Percentiles rank a stretch among this genome's conserved stretches.
Conservation (phyloP, 2,329 filamentous ascomycete species). For the Penicillium sp. region DNA sequence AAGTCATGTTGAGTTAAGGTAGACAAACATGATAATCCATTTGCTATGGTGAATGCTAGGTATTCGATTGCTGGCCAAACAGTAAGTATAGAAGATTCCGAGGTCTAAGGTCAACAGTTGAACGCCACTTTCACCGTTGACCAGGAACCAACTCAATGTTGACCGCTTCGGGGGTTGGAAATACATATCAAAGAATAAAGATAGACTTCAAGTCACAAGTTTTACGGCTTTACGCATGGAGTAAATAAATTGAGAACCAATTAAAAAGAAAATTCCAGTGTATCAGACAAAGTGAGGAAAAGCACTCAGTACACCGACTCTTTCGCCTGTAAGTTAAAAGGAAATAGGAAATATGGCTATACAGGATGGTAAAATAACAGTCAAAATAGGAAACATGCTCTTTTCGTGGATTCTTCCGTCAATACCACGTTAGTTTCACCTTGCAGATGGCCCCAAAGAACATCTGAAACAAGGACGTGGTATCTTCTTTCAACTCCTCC, state of each 20-base stretch:
- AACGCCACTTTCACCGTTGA: not conserved
- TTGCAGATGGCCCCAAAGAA: constrained; percentile 3
- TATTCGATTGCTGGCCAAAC: not conserved
- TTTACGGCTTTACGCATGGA: not conserved
- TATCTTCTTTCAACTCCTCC: constrained; percentile 14
- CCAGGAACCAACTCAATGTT: not conserved
- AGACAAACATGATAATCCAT: no score
- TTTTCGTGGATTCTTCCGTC: constrained; percentile 27
- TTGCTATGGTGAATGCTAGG: not conserved
- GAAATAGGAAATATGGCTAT: constrained; percentile 39
- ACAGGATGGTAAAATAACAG: constrained; percentile 37
- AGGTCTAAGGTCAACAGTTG: not conserved
- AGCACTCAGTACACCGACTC: constrained; percentile 35
- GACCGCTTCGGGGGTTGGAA: not conserved
- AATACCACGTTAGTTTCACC: constrained; percentile 12
- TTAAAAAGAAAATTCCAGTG: constrained; percentile 18
- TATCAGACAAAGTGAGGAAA: constrained; percentile 26
- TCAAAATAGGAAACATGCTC: constrained; percentile 31
- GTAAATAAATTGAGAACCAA: constrained; percentile 2
- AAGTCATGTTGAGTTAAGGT: not conserved
- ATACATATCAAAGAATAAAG: not conserved
- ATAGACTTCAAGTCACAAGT: not conserved
- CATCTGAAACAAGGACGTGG: constrained; percentile 23
- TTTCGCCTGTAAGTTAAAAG: constrained; percentile 33
- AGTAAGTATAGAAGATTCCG: no score